Conservation (phyloP, 441 rosid genomes). For the Brassica balearica region DNA sequence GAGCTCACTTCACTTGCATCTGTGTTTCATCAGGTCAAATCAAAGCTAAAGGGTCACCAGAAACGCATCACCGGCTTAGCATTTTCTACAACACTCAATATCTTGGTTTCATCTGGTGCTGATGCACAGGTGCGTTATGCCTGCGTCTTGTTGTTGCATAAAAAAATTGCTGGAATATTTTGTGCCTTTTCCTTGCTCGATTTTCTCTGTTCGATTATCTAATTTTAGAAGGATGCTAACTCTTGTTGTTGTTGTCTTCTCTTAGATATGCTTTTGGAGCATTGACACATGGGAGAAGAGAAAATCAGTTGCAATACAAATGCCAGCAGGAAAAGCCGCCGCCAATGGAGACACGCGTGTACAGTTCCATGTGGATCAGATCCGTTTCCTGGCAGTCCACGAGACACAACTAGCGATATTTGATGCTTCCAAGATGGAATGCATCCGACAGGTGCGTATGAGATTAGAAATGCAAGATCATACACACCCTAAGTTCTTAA, state of each 20-base stretch:
- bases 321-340: constrained; percentile 76
- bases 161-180: background rate
- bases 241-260: constrained; percentile 10
- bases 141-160: constrained; percentile 15
- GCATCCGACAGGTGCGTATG: constrained; percentile 66
- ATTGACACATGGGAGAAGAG: constrained; percentile 96
- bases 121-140: constrained; percentile 82
- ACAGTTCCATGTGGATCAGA: constrained; percentile 87
- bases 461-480: constrained; percentile 10
- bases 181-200: background rate
- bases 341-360: constrained; percentile 78
- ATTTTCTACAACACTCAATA: constrained; percentile 74
- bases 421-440: constrained; percentile 91
- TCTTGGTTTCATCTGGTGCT: constrained; percentile 96
- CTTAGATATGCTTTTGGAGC: constrained; percentile 88
- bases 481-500: background rate
- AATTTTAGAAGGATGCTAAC: background rate
- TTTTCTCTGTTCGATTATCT: background rate
- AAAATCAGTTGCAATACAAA: constrained; percentile 68
- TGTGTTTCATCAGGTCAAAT: constrained; percentile 66
- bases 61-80: constrained; percentile 92
- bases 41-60: constrained; percentile 90
- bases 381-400: constrained; percentile 79
- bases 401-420: constrained; percentile 88
- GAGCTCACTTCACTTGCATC: constrained; percentile 21